Conservation (phyloP, 1,139 yeast species). For the Geotrichum fermentans region DNA sequence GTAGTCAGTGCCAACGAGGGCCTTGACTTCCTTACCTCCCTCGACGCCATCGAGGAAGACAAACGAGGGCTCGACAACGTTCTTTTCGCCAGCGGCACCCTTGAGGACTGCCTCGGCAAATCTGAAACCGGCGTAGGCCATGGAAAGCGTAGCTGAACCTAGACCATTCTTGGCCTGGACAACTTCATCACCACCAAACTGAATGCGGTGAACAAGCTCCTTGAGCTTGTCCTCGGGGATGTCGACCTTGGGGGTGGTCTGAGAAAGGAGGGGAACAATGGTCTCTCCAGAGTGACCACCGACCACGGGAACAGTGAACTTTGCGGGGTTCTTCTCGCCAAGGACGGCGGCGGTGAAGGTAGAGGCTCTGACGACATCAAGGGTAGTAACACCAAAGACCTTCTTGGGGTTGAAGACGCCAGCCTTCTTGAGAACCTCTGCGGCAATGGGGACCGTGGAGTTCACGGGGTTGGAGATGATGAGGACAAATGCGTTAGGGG, state of each 20-base stretch:
- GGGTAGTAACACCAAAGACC: conserved; percentile 87
- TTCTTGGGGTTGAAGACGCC: conserved; percentile 74
- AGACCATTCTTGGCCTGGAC: conserved; percentile 92
- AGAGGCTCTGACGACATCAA: conserved; percentile 85
- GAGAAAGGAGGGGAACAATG: conserved; percentile 81
- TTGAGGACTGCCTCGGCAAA: conserved; percentile 71
- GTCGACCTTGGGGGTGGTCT: conserved; percentile 46
- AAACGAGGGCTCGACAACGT: conserved; percentile 68
- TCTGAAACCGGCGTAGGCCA: conserved; percentile 94
- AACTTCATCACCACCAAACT: conserved; percentile 96
- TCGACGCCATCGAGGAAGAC: conserved; percentile 43
- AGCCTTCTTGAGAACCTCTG: conserved; percentile 71
- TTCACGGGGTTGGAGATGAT: conserved; percentile 94
- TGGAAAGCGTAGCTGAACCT: conserved; percentile 91
- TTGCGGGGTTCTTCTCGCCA: conserved; percentile 46
- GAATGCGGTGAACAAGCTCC: conserved; percentile 78
- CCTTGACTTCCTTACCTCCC: conserved; percentile 39
- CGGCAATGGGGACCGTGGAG: conserved; percentile 90
- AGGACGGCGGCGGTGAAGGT: conserved; percentile 64
- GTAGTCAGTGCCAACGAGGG: conserved; percentile 62
- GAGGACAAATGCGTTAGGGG: conserved; percentile 71
- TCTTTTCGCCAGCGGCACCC: conserved; percentile 53
- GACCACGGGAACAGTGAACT: conserved; percentile 72
- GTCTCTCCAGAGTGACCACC: conserved; percentile 98
- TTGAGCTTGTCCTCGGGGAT: conserved; percentile 51